Conservation (phyloP, 805 yeast species). For the Hanseniaspora pseudoguilliermondii region DNA sequence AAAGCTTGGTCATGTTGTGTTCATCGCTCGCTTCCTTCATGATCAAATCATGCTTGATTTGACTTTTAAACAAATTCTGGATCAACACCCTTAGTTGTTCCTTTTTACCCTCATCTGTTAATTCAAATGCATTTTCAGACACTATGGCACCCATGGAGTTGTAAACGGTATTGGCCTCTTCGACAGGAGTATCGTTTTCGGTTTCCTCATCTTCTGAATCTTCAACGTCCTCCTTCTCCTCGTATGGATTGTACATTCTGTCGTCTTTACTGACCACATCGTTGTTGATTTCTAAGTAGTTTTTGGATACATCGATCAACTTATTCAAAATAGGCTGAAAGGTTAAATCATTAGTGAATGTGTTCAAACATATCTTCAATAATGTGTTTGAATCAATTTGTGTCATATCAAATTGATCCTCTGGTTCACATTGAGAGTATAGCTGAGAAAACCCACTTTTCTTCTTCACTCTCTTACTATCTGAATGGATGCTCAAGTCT, state of each 20-base stretch:
- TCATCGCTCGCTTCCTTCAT: background rate
- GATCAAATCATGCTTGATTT: slow-evolving; percentile 6
- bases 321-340: slow-evolving; percentile 9
- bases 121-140: slow-evolving; percentile 12
- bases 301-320: slow-evolving; percentile 4
- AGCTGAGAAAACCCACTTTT: slow-evolving; percentile 1
- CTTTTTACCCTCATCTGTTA: slow-evolving; percentile 34
- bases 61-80: background rate
- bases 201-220: slow-evolving; percentile 25
- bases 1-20: background rate
- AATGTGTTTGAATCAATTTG: slow-evolving; percentile 53
- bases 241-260: slow-evolving; percentile 15
- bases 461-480: background rate
- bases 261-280: slow-evolving; percentile 10
- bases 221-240: slow-evolving; percentile 17
- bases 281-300: slow-evolving; percentile 8
- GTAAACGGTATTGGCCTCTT: slow-evolving; percentile 23
- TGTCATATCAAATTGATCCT: slow-evolving; percentile 40
- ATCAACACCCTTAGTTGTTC: slow-evolving; percentile 28
- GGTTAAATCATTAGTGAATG: slow-evolving; percentile 25
- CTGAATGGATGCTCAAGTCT: background rate
- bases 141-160: slow-evolving; percentile 9
- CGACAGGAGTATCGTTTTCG: slow-evolving; percentile 25
- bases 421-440: slow-evolving; percentile 3
- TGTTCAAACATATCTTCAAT: slow-evolving; percentile 51